Evolutionary conservation across 768 basidiomycete species (phyloP), one percentile per base, ranked within the genome.

Genomic region (Suillus lakei): DNA sequence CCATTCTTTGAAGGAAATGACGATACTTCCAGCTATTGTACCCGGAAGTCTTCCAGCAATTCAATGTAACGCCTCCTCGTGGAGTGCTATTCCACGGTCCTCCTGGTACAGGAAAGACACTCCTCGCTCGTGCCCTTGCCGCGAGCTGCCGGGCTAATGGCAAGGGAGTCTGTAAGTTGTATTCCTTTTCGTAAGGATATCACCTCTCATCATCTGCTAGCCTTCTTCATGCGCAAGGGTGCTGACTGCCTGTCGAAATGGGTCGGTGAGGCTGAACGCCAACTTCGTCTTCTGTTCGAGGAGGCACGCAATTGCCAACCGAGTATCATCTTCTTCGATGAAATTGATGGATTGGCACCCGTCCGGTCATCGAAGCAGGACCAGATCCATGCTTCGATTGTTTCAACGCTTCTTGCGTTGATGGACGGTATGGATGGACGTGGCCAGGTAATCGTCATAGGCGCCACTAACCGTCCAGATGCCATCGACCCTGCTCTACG

Each of bases 351-450:
- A 68, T 88, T 99, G 23, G 98, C 98, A 15, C 98, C 98, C 2
- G 97, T 99, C 2, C 91, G 98, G 54, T 97, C 95, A n/a, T 93
- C 94, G 21, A 98, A 99, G 73, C 98, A 98, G 72, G 98, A 99
- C 75, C 97, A 99, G 78, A 98, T 99, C 63, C 98, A 99, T 74
- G 98, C 98, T 1, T 96, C 93, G 34, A 96, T 99, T 68, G 98
- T 99, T 8, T 95, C 93, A 60, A 99, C 98, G 0, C 84, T 99
- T 10, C 83, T 99, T 2, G 97, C 98, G 2, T 84, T 99, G 51
- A 99, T 99, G 98, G 98, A 99, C 76, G 98, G 97, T 51, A 99
- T 99, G 97, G 98, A 99, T 68, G 96, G 96, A 1, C 87, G 98
- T 61, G 96, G 96, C 2, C 96, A 98, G 77, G 97, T 99, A 21